These are phyloP conservation scores for Casuarina equisetifolia DNA, from an alignment of 306 rosid species.

Conservation along the genomic window DNA sequence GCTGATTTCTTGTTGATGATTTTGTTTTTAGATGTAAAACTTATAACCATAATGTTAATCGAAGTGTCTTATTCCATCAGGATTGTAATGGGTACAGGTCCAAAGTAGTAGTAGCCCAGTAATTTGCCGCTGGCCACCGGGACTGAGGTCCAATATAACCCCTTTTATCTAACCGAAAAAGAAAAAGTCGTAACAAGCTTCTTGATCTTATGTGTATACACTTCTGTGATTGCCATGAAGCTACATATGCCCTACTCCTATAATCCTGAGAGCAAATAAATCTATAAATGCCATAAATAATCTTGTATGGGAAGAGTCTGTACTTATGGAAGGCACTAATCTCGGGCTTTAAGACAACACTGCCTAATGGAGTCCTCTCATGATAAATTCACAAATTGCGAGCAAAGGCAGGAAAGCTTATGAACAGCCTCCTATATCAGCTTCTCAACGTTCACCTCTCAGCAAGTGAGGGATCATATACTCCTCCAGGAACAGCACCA, in stretches of 20 bases:
- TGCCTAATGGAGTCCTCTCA: not conserved
- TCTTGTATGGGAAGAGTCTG: not conserved
- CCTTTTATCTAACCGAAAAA: no score
- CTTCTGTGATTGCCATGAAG: no score
- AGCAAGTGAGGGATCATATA: slow-evolving; percentile 44
- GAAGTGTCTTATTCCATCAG: no score
- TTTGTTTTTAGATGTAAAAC: no score
- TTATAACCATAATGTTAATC: no score
- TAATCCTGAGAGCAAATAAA: not conserved
- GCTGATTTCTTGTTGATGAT: no score
- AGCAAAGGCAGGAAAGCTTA: not conserved
- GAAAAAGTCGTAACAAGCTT: no score
- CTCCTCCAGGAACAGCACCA: slow-evolving; percentile 36
- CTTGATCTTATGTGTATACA: no score
- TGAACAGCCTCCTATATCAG: not conserved
- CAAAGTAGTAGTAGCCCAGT: no score
- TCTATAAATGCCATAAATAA: not conserved
- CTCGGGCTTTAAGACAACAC: not conserved
- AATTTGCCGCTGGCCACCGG: no score
- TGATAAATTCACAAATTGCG: not conserved
- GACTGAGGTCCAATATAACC: no score
- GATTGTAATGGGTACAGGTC: no score
- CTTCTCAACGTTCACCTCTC: slow-evolving; percentile 28
- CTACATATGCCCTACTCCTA: not conserved
- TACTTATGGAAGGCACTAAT: not conserved